Percentiles rank a stretch among this genome's conserved stretches.
These are phyloP conservation scores for Neophaeococcomyces aloes DNA, from an alignment of 2,329 filamentous ascomycete species.

Conservation along the genomic window DNA sequence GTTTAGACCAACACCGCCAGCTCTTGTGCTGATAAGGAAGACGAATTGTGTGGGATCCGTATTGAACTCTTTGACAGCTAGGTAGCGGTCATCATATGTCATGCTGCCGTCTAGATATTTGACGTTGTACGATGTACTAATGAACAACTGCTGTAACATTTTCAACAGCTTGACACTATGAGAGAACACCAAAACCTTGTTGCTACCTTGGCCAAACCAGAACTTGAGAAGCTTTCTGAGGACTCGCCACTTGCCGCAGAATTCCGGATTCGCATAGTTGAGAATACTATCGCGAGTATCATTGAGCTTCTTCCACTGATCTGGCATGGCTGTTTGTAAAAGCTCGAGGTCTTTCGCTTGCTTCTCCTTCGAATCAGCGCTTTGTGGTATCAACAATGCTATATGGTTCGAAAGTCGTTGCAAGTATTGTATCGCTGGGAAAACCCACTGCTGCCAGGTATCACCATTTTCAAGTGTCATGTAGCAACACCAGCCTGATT, in stretches of 20 bases:
- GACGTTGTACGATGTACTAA: constrained; percentile 78
- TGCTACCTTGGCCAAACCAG: constrained; percentile 77
- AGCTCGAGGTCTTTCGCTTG: constrained; percentile 66
- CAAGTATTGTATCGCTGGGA: constrained; percentile 69
- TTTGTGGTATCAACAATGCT: constrained; percentile 68
- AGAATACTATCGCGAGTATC: constrained; percentile 65
- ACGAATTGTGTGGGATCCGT: constrained; percentile 78
- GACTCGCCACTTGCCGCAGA: constrained; percentile 95
- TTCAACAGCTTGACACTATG: constrained; percentile 77
- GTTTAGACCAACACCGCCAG: constrained; percentile 87
- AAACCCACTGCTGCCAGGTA: constrained; percentile 67
- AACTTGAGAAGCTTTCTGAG: constrained; percentile 75
- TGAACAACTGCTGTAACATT: constrained; percentile 77
- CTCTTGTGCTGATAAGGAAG: constrained; percentile 88
- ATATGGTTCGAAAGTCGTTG: constrained; percentile 89
- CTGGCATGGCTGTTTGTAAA: constrained; percentile 63
- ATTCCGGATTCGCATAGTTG: constrained; percentile 74
- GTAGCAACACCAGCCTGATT: constrained; percentile 73
- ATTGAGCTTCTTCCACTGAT: constrained; percentile 65
- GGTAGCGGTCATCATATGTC: constrained; percentile 70
- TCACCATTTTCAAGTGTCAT: constrained; percentile 46
- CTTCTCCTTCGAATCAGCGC: constrained; percentile 56
- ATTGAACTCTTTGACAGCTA: constrained; percentile 83
- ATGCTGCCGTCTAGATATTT: constrained; percentile 83
- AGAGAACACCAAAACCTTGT: constrained; percentile 86